Conservation (phyloP, 2,329 filamentous ascomycete genomes). For the Aspergillus melleus region DNA sequence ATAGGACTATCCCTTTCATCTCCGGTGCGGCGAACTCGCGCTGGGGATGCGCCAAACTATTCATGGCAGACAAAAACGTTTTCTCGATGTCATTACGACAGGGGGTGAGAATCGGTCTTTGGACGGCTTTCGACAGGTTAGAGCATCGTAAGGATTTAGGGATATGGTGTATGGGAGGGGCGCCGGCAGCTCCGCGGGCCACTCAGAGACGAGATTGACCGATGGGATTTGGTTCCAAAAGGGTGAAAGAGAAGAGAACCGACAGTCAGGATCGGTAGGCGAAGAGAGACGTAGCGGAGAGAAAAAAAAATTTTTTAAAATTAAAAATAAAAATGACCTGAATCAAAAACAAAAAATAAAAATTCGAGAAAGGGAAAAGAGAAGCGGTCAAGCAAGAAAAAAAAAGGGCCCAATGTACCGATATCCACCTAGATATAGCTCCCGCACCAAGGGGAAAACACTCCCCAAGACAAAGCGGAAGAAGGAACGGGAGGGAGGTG, state of each 20-base stretch:
- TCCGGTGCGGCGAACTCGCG: slow-evolving; percentile 21
- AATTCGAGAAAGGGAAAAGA: slow-evolving; percentile 1
- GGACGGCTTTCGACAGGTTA: slow-evolving; percentile 22
- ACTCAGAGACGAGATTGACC: slow-evolving; percentile 15
- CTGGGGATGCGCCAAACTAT: slow-evolving; percentile 19
- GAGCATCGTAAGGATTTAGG: slow-evolving; percentile 14
- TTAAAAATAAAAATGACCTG: not conserved
- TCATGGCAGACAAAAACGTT: slow-evolving; percentile 15
- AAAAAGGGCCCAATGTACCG: slow-evolving; percentile 17
- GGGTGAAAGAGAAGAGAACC: slow-evolving; percentile 15
- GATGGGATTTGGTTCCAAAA: slow-evolving; percentile 10
- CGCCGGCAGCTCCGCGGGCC: slow-evolving; percentile 19
- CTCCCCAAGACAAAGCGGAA: slow-evolving; percentile 7
- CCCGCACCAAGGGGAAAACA: not conserved
- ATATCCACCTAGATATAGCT: slow-evolving; percentile 13
- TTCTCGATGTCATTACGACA: slow-evolving; percentile 23
- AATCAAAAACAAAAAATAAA: not conserved
- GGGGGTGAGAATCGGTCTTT: slow-evolving; percentile 20
- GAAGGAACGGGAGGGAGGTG: not conserved
- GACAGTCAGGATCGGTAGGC: slow-evolving; percentile 3
- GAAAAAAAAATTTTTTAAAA: too few species aligned
- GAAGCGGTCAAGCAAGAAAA: slow-evolving; percentile 21
- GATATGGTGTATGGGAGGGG: slow-evolving; percentile 13
- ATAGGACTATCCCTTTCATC: slow-evolving; percentile 26
- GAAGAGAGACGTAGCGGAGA: slow-evolving; percentile 6